Conservation (phyloP, 2,329 filamentous ascomycete species). For the Ilyonectria destructans region DNA sequence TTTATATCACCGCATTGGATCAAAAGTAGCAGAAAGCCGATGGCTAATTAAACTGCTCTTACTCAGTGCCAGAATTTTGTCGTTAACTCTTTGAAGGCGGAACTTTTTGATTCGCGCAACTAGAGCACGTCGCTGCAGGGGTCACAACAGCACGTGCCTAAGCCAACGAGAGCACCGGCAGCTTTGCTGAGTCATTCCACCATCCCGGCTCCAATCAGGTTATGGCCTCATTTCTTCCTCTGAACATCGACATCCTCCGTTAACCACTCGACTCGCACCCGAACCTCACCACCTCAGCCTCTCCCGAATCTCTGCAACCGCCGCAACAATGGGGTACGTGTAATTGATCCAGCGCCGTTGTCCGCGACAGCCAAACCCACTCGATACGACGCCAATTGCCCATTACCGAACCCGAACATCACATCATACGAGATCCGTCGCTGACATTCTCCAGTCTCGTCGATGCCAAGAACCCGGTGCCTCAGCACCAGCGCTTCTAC, state of each 20-base stretch:
- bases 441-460: constrained; percentile 66
- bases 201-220: constrained; percentile 51
- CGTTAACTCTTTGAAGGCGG: constrained; percentile 2
- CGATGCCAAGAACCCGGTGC: constrained; percentile 84
- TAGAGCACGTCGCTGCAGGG: constrained; percentile 25
- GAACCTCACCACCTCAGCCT: constrained; percentile 43
- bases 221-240: constrained; percentile 60
- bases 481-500: constrained; percentile 82
- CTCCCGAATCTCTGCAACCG: constrained; percentile 45
- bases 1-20: constrained; percentile 46
- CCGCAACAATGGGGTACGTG: constrained; percentile 61
- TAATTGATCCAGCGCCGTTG: constrained; percentile 41
- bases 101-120: constrained; percentile 37
- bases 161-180: constrained; percentile 43
- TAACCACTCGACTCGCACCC: constrained; percentile 48
- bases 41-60: constrained; percentile 25
- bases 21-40: constrained; percentile 14
- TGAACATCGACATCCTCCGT: constrained; percentile 50
- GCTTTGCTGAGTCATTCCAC: constrained; percentile 56
- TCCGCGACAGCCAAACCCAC: constrained; percentile 29
- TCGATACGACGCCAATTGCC: constrained; percentile 48
- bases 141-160: constrained; percentile 38
- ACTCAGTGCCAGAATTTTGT: constrained; percentile 3
- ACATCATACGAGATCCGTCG: constrained; percentile 49
- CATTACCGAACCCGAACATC: constrained; percentile 33